phyloP scores from a whole-genome alignment of 2,329 filamentous ascomycete genomes.

The Trichoderma gracile region DNA sequence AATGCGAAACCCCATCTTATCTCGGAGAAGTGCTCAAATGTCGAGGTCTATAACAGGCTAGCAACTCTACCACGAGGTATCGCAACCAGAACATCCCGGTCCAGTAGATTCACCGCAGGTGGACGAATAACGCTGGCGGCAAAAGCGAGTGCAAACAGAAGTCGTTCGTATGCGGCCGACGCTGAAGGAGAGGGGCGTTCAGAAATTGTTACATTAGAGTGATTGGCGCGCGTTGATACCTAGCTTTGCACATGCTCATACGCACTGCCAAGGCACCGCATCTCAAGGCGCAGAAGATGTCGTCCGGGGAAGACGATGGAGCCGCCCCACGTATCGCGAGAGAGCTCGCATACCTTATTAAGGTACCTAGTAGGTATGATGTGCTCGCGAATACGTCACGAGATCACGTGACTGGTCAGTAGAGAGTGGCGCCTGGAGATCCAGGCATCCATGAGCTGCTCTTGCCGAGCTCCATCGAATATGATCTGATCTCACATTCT shows the following conservation, averaged over 20 bases:
- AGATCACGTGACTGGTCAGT: slow-evolving; percentile 35
- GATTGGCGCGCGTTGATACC: not conserved
- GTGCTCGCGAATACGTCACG: slow-evolving; percentile 33
- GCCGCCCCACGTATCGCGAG: slow-evolving; percentile 3
- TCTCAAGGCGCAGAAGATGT: not conserved
- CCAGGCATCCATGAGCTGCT: slow-evolving; percentile 37
- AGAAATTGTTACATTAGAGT: not conserved
- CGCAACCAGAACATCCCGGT: slow-evolving; percentile 14
- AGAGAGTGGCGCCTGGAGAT: slow-evolving; percentile 34
- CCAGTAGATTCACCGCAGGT: not conserved
- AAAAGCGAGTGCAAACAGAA: not conserved
- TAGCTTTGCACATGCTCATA: not conserved
- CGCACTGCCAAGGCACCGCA: not conserved
- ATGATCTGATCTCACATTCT: slow-evolving; percentile 40
- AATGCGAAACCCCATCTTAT: slow-evolving; percentile 73
- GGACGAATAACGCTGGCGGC: not conserved
- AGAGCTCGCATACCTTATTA: not conserved
- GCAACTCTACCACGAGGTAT: not conserved
- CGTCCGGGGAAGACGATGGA: not conserved
- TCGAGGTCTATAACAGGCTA: not conserved
- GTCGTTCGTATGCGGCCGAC: not conserved
- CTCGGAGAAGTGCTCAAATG: not conserved
- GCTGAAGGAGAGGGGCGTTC: not conserved
- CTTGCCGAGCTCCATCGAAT: slow-evolving; percentile 39
- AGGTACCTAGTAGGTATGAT: too few relatives aligned